A percentile compares a stretch with the other conserved stretches of the same genome.
phyloP scores from a whole-genome alignment of 177 flowering plant genomes.

The Tripterygium wilfordii region DNA sequence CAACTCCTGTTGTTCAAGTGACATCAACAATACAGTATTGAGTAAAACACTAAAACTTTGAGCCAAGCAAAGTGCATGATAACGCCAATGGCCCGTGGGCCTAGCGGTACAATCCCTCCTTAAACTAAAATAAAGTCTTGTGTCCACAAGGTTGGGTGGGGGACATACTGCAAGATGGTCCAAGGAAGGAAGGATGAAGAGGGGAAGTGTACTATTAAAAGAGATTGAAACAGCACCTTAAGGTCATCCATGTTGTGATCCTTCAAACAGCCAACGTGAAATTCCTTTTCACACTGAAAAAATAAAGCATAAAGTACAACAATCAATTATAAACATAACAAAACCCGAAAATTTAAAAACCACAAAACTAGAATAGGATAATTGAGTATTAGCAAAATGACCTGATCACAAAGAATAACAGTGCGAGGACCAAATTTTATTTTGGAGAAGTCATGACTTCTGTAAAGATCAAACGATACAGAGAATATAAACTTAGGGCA shows the following conservation, averaged over 20 bases:
- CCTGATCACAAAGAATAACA: constrained; percentile 96
- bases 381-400: constrained; percentile 11
- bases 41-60: neutral
- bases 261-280: constrained; percentile 85
- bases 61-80: neutral
- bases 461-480: constrained; percentile 17
- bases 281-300: constrained; percentile 87
- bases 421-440: constrained; percentile 70
- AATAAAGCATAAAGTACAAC: neutral
- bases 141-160: too few relatives aligned
- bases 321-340: neutral
- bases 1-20: constrained; percentile 49
- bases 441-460: constrained; percentile 53
- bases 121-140: too few relatives aligned
- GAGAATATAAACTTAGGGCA: neutral
- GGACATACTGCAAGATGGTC: too few relatives aligned
- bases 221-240: constrained; percentile 34
- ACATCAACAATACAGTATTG: constrained; percentile 3
- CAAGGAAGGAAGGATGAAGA: neutral
- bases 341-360: neutral
- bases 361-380: neutral
- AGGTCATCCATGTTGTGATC: constrained; percentile 66
- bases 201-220: neutral
- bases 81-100: too few relatives aligned
- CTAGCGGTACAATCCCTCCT: too few relatives aligned